Conservation (phyloP, 2,329 filamentous ascomycete species). For the Apiospora rasikravindrae region DNA sequence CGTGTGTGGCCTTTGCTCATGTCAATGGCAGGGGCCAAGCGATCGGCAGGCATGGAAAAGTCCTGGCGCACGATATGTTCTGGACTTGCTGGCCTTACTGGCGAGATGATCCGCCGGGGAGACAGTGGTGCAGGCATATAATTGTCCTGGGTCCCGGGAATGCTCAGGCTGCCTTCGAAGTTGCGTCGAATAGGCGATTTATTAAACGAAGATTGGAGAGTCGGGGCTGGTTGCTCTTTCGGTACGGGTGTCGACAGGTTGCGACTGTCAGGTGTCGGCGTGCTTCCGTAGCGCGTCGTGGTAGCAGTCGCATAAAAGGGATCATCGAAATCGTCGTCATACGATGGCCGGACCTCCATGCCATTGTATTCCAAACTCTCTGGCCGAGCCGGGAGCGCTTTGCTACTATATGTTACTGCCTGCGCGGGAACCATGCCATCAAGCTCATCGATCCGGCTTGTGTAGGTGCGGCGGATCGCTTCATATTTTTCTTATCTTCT, state of each 20-base stretch:
- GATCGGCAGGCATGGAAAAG: constrained; percentile 38
- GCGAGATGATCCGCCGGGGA: constrained; percentile 63
- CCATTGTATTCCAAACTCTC: constrained; percentile 64
- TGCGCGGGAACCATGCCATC: constrained; percentile 69
- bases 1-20: constrained; percentile 50
- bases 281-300: constrained; percentile 38
- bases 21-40: constrained; percentile 28
- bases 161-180: constrained; percentile 40
- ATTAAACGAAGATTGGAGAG: constrained; percentile 61
- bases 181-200: constrained; percentile 50
- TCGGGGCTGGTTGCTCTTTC: constrained; percentile 18
- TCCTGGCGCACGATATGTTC: constrained; percentile 43
- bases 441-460: constrained; percentile 85
- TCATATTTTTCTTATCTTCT: constrained; percentile 91
- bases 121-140: constrained; percentile 77
- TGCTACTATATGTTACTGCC: constrained; percentile 57
- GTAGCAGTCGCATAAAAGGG: constrained; percentile 56
- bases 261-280: constrained; percentile 17
- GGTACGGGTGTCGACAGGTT: constrained; percentile 3
- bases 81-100: constrained; percentile 40
- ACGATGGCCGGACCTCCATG: constrained; percentile 39
- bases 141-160: constrained; percentile 58
- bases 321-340: constrained; percentile 52
- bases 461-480: constrained; percentile 90
- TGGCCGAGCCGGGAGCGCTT: constrained; percentile 75